Base-by-base conservation (phyloP, 768 basidiomycete genomes). In the Lentinus brumalis region DNA sequence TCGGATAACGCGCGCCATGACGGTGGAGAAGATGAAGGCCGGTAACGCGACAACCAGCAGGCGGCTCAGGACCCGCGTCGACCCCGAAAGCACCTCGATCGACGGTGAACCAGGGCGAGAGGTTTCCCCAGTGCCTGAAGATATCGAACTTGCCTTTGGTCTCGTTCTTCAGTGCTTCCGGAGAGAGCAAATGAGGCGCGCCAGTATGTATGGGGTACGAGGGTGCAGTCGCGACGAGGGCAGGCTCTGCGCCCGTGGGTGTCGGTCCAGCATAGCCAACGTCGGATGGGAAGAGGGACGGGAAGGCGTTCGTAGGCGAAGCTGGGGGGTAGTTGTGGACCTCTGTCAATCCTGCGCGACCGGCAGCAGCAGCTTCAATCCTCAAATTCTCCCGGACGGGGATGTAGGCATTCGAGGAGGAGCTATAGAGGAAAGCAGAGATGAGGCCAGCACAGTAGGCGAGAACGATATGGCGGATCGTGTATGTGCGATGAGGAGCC, bases 251-350 rank as follows among this genome's bases (percentile, higher is more conserved):
- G 14, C 91, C 91, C 0, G 91, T 94, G 0, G 89, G 88, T 1
- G 91, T 93, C 21, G 77, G 79, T n/a, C 92, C 92, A 3, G 86
- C 77, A 70, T 92, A 87, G 31, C 92, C 92, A 5, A 94, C 86
- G 65, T 85, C 67, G 35, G 89, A 82, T 3, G 92, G 92, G 72
- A 94, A 94, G 26, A 89, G 65, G 0, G 86, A 82, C 0, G 92
- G 88, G 65, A 81, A 80, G 5, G 76, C 78, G 66, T 93, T 94
- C 15, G 90, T 91, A 0, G 91, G 89, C 10, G 82, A 81, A 0
- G 83, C 64, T 0, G 92, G 91, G 5, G 92, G 92, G 69, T 82
- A 92, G 16, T 83, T 70, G 71, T 92, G 84, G 5, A 81, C 78
- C 59, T 81, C 79, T 1, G 89, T 87, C 0, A 88, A 89, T 7